Base-by-base conservation (phyloP, 495 filamentous ascomycete species). In the Neurospora sp. region DNA sequence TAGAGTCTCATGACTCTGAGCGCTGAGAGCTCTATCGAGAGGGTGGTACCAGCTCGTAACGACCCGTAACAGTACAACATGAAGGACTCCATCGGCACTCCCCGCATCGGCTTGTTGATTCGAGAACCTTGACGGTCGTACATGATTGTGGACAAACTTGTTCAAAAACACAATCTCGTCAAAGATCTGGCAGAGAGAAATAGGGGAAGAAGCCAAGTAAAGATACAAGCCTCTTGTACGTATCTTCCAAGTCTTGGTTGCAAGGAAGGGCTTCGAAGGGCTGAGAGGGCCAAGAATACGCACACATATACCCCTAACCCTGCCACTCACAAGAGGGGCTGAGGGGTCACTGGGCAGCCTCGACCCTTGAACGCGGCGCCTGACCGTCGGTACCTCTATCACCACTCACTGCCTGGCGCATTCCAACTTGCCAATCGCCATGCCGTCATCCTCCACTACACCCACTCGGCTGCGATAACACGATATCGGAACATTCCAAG, bases 401-500 rank as follows among this genome's bases (percentile, higher is more conserved):
- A 65, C 53, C 53, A 61, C 27, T 61, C 53, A 61, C 27, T 61
- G 53, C 48, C 48, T 48, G 44, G 44, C 44, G 44, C 44, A 48
- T 27, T 31, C 31, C 31, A 27, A 31, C 31, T 35, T 61, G 53
- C 53, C 53, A 65, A 65, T 65, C 53, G 53, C 53, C 53, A 65
- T 65, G 53, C 53, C 53, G 53, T 65, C 53, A 65, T 65, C 42
- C 31, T 71, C 70, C 70, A 71, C 70, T 12, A 61, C 53, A 65
- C 27, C 53, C 27, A 65, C 53, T 65, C 53, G 53, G 53, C 27
- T 65, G 53, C 53, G 53, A 65, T 35, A 65, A 65, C 53, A 65
- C 53, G 27, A 65, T 35, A 65, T 65, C 53, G 27, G 27, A 65
- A 35, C 20, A 59, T 14, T 59, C 27, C 45, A 53, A 53, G 42